A percentile compares a stretch with the other conserved stretches of the same genome.
phyloP scores from a whole-genome alignment of 305 asterid genomes.

The Fraxinus latifolia region DNA sequence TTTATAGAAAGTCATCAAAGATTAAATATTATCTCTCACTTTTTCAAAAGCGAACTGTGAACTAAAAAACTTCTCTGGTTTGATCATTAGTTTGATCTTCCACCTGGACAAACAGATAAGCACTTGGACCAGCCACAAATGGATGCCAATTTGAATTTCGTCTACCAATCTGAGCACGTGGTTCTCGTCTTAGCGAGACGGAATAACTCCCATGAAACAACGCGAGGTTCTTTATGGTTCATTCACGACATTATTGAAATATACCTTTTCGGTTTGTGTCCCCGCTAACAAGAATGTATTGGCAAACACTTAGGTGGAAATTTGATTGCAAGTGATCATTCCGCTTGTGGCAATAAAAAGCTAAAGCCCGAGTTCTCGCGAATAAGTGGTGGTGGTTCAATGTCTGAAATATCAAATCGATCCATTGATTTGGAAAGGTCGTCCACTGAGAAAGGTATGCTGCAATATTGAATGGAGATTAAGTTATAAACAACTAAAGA shows the following conservation, averaged over 20 bases:
- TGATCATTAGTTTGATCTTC: constrained; percentile 17
- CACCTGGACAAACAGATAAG: constrained; percentile 17
- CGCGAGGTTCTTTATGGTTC: neutral
- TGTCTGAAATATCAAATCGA: constrained; percentile 70
- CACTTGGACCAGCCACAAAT: neutral
- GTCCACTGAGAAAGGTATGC: constrained; percentile 96
- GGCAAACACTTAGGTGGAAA: constrained; percentile 15
- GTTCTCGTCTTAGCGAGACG: constrained; percentile 7
- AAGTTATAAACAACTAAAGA: neutral
- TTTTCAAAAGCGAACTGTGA: neutral
- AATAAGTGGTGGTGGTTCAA: constrained; percentile 95
- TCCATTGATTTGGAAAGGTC: constrained; percentile 94
- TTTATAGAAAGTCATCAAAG: neutral
- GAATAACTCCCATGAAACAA: neutral
- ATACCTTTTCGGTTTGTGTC: constrained; percentile 12
- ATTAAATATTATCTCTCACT: constrained; percentile 17
- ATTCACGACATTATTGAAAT: constrained; percentile 18
- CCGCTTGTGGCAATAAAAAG: constrained; percentile 77
- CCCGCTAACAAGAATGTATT: constrained; percentile 18
- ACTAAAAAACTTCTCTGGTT: constrained; percentile 1
- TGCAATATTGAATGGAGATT: constrained; percentile 35
- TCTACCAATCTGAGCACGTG: constrained; percentile 4
- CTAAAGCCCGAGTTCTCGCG: constrained; percentile 97
- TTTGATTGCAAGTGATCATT: constrained; percentile 30
- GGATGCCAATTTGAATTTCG: neutral